Percentiles rank a stretch among this genome's conserved stretches.
These are phyloP conservation scores for Mycena olivaceomarginata DNA, from an alignment of 768 basidiomycete genomes.

Conservation along the genomic window DNA sequence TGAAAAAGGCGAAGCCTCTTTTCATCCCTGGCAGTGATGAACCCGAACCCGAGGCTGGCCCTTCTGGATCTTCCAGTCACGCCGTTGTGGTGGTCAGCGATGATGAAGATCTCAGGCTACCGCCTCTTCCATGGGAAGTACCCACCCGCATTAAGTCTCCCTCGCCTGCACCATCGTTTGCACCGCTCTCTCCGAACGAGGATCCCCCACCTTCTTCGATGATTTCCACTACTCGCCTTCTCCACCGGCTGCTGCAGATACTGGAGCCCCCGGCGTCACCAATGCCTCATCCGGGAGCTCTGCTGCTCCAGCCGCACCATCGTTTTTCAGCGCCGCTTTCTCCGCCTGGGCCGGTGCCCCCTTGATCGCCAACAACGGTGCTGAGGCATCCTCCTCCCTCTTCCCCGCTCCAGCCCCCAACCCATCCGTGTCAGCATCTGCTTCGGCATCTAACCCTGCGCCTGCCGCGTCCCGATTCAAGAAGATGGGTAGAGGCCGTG, in stretches of 20 bases:
- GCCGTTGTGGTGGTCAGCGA: background rate
- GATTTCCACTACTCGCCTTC: background rate
- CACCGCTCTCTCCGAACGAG: background rate
- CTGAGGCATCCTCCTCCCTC: background rate
- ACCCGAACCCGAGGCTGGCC: background rate
- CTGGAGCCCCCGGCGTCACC: background rate
- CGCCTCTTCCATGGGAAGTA: background rate
- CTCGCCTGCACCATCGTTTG: background rate
- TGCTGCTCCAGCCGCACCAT: background rate
- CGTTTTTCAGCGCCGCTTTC: background rate
- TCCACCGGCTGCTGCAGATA: background rate
- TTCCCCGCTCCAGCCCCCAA: background rate
- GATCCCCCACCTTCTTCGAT: background rate
- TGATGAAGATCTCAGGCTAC: background rate
- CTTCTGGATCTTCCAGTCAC: too few relatives aligned
- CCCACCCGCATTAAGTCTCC: background rate
- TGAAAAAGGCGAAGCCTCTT: background rate
- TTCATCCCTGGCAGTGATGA: conserved; percentile 18
- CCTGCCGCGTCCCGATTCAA: background rate
- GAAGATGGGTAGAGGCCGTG: background rate
- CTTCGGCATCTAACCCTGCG: background rate
- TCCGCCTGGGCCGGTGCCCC: background rate
- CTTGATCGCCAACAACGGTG: background rate
- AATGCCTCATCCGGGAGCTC: background rate
- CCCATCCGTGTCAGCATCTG: background rate